Evolutionary conservation across 768 basidiomycete genomes (phyloP), one percentile per base, ranked within the genome.

Genomic region (Strobilomyces dryophilus): DNA sequence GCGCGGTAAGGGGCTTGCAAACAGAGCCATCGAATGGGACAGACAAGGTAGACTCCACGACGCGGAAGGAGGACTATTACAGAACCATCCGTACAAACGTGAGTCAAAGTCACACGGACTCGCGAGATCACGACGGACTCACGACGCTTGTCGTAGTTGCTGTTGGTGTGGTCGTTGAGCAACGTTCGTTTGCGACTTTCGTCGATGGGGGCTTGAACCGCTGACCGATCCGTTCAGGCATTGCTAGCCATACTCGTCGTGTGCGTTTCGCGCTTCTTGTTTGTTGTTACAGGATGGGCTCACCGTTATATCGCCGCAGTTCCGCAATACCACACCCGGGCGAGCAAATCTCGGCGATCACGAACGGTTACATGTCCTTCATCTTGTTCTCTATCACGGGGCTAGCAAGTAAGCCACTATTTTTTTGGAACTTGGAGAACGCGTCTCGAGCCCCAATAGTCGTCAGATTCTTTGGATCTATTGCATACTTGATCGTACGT

Each of bases 311-410:
- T 52, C 15, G 27, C 40, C 42, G 11, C 45, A 52, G 55, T 55
- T 11, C 62, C 73, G 76, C 47, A 69, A 79, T 20, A 73, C 81
- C 54, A 82, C 72, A 27, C 78, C 84, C 2, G 69, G 77, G 67
- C 44, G 66, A 66, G 8, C 73, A 78, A 18, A 79, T 81, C 2
- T 73, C 74, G 29, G 67, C 67, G 1, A 76, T 83, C 27, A 88
- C 92, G 3, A 84, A 82, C 50, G 91, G 90, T 1, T 95, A 95
- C 66, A 89, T 95, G 86, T 81, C 85, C 14, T 92, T 94, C 66
- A 74, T 97, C 54, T 69, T 98, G 51, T 94, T 85, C 71, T 91
- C 90, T 1, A 91, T 95, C 43, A 89, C 88, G 5, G 84, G 89
- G 12, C 80, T 97, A 36, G 92, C 93, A 11, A 76, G 93, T 95